Percentiles rank a stretch among this genome's conserved stretches.
Conservation (phyloP, 1,284 basidiomycete genomes). For the Trichosporon sp. region DNA sequence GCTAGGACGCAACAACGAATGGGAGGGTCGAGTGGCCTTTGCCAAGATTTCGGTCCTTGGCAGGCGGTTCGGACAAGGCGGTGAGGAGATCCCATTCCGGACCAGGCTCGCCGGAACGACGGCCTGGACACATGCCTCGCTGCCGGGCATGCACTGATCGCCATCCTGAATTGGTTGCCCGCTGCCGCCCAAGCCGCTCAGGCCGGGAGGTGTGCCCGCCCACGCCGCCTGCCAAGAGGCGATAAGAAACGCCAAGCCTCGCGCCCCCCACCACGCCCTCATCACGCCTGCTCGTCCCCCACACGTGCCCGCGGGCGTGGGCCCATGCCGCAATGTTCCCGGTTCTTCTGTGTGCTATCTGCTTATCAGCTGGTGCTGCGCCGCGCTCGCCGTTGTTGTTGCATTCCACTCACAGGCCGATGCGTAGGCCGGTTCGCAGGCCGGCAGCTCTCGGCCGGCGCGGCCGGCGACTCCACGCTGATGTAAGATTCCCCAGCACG, state of each 20-base stretch:
- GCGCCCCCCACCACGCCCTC: background rate
- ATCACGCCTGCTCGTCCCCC: background rate
- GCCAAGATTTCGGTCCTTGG: background rate
- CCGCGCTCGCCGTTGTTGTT: background rate
- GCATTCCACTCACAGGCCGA: background rate
- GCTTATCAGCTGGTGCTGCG: background rate
- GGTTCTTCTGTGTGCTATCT: background rate
- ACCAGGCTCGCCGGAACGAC: background rate
- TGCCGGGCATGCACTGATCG: constrained; percentile 12
- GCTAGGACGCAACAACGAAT: background rate
- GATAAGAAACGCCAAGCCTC: background rate
- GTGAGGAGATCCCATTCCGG: background rate
- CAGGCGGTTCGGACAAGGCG: background rate
- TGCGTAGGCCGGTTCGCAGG: background rate
- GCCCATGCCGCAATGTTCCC: background rate
- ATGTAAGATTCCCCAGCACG: background rate
- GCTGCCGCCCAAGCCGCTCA: background rate
- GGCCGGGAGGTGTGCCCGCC: background rate
- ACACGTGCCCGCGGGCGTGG: background rate
- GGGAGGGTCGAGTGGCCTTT: background rate
- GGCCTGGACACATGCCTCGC: background rate
- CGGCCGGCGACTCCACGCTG: background rate
- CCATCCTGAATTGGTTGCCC: constrained; percentile 29
- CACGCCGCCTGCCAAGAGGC: background rate
- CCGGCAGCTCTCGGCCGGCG: background rate